Base-by-base conservation (phyloP, 2,329 filamentous ascomycete species). In the Tolypocladium tundrense region DNA sequence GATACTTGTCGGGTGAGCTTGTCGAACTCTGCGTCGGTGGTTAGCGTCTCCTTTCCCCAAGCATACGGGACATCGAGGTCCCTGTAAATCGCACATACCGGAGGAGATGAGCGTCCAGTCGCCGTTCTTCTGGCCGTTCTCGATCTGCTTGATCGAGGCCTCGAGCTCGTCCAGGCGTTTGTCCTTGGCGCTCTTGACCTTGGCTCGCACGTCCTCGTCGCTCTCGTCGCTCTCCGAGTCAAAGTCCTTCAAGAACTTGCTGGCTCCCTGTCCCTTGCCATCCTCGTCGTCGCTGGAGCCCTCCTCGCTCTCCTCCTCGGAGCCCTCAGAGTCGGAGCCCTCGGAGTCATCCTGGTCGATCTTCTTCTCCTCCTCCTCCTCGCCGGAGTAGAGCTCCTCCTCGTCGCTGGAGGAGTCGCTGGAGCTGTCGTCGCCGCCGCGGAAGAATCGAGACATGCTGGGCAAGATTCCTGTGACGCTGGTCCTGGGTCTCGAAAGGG, bases 101-200 rank as follows among this genome's bases (percentile, higher is more conserved):
- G 85, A 83, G 62, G 91, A 90, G 66, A 97, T 95, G 62, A 93
- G 87, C 65, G 88, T 89, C 94, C 94, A 99, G 77, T 99, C 94
- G 70, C 90, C 91, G 70, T 97, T 99, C 82, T 96, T 97, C 75
- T 94, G 83, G 61, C 90, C 92, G 77, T 99, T 99, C 72, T 97
- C 92, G 69, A 99, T 97, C 70, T 88, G 78, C 73, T 88, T 88
- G 69, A 97, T 89, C 50, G 87, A 96, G 60, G 85, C 83, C 74
- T 99, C 93, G 60, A 99, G 82, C 75, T 97, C 95, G 70, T 97
- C 93, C 65, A 91, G 82, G 62, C 94, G 86, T 84, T 99, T 99
- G 80, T 97, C 91, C 78, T 97, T 97, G 69, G 93, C 92, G 75
- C 91, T 97, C 83, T 96, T 97, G 70, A 97, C 89, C 67, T 94